Conservation (phyloP, 768 basidiomycete species). For the Suillus subluteus region DNA sequence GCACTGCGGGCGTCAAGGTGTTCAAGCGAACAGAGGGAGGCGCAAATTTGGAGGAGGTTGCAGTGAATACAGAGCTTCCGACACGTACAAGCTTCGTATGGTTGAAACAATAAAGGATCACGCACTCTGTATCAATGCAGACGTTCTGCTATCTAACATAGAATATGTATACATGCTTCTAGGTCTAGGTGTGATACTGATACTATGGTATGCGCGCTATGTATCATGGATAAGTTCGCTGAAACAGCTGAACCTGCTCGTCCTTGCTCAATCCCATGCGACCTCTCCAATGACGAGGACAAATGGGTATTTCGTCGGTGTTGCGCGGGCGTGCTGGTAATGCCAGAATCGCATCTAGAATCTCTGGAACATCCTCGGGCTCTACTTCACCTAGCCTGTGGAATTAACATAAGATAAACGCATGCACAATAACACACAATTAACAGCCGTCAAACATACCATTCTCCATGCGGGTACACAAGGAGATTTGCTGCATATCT, state of each 20-base stretch:
- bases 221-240: not conserved
- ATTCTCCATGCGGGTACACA: slow-evolving; percentile 73
- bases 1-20: slow-evolving; percentile 59
- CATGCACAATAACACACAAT: not conserved
- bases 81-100: slow-evolving; percentile 58
- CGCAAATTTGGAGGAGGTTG: slow-evolving; percentile 52
- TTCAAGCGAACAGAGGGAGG: slow-evolving; percentile 59
- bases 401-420: not conserved
- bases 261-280: slow-evolving; percentile 67
- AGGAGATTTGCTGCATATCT: slow-evolving; percentile 74
- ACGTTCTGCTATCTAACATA: not conserved
- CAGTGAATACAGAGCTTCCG: slow-evolving; percentile 53
- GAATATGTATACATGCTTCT: not conserved
- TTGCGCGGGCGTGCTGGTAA: slow-evolving; percentile 33
- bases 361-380: slow-evolving; percentile 55
- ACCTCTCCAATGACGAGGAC: slow-evolving; percentile 66
- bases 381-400: slow-evolving; percentile 66
- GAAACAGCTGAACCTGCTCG: slow-evolving; percentile 51
- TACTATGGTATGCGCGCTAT: not conserved
- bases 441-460: slow-evolving; percentile 43
- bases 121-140: too few relatives aligned
- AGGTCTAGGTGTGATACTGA: not conserved
- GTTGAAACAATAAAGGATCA: slow-evolving; percentile 14
- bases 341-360: slow-evolving; percentile 51
- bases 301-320: slow-evolving; percentile 37